Conservation (phyloP, 2,329 filamentous ascomycete species). For the Verticillium zaregamsianum region DNA sequence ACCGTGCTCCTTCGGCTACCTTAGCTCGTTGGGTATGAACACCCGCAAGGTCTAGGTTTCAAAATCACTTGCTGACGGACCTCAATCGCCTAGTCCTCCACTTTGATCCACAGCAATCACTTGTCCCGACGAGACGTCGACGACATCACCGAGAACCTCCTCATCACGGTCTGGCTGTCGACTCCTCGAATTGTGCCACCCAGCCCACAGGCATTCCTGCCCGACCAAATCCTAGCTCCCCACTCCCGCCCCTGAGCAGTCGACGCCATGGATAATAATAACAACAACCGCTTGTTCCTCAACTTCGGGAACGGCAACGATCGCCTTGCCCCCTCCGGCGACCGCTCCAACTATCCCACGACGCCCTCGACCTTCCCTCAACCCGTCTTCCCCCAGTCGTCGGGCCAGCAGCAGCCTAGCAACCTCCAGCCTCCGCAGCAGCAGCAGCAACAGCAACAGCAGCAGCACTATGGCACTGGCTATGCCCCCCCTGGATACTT, state of each 20-base stretch:
- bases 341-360: constrained; percentile 68
- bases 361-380: constrained; percentile 96
- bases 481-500: constrained; percentile 55
- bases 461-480: constrained; percentile 40
- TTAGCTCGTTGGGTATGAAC: not conserved
- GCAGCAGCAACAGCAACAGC: constrained; percentile 24
- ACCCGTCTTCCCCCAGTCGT: constrained; percentile 59
- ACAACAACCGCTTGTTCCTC: constrained; percentile 59
- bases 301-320: constrained; percentile 65
- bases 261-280: constrained; percentile 44
- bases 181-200: not conserved
- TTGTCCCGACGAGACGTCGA: not conserved
- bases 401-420: constrained; percentile 39
- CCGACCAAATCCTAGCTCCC: not conserved
- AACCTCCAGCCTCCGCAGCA: constrained; percentile 35
- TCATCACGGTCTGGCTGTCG: not conserved
- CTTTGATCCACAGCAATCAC: not conserved
- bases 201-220: not conserved
- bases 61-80: not conserved
- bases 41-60: not conserved
- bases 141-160: not conserved
- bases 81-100: not conserved
- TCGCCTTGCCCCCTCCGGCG: constrained; percentile 54
- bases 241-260: not conserved
- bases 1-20: not conserved